Evolutionary conservation across 331 rosid genomes (phyloP), one percentile per base, ranked within the genome.

Genomic region (Rosa hybrid): DNA sequence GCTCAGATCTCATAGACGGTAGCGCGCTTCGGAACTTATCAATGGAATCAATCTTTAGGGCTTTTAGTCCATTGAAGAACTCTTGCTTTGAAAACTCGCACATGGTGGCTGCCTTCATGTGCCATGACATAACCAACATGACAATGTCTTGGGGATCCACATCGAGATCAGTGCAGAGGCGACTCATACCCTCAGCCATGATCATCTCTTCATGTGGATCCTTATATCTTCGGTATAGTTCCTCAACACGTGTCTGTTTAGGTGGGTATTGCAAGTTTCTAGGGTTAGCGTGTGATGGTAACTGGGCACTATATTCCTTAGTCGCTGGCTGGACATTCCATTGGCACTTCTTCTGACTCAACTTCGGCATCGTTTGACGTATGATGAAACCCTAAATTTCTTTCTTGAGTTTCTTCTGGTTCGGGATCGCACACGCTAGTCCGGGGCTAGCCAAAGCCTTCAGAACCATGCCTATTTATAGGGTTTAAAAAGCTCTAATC

Each of bases 71-170:
- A 1, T 38, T 16, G 5, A 67, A 16, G 21, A 67, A 67, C 71
- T 67, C 71, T 18, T 67, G 46, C 71, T 38, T 67, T 7, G 71
- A 16, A 38, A 13, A 67, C 71, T 67, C 71, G 7, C 71, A 17
- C 71, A 38, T 67, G 2, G 71, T 67, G 12, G 71, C 71, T 34
- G 71, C 71, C 46, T 38, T 38, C 71, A 67, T 67, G 48, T 67
- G 71, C 71, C 71, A 67, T 67, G 71, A 67, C 41, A 67, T 17
- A 3, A 67, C 71, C 46, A 67, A 38, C 71, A 67, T 67, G 46
- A 67, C 71, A 16, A 67, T 38, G 48, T 67, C 71, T 38, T 2
- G 3, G 12, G 48, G 71, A 67, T 38, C 71, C 25, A 67, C 46
- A 12, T 38, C 48, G 3, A 67, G 71, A 67, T 67, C 71, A 8